Evolutionary conservation across 208 protist species (phyloP), one percentile per base, ranked within the genome.

Genomic region (Naegleria lovaniensis): DNA sequence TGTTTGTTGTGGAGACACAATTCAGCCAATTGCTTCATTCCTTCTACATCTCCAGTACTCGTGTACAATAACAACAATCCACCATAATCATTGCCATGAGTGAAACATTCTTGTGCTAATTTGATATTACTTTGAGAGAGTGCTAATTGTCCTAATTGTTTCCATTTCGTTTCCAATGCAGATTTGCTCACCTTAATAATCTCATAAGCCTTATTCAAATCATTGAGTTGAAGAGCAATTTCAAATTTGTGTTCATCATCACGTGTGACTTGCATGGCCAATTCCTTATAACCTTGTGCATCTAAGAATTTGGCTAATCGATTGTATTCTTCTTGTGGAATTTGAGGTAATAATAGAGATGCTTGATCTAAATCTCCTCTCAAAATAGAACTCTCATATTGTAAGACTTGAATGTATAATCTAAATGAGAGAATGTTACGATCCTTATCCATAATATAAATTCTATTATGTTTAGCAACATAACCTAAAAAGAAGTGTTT

Each of bases 361-460:
- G 98, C 99, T 19, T 91, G 90, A 1, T 96, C 95, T 51, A 98
- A 97, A 93, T 99, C 98, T 52, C 96, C 94, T 87, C 97, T 95
- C 22, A 99, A 95, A 83, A 99, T 96, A 58, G 97, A 96, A 6
- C 97, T 98, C 96, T 99, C 98, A 94, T 99, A 99, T 91, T 98
- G 96, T 86, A 99, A 96, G 33, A 99, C 95, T 40, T 95, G 94
- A 39, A 98, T 91, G 55, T 96, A 93, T 29, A 99, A 92, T 59
- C 92, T 92, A 93, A 98, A 99, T 89, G 94, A 97, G 7, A 97
- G 96, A 51, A 99, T 94, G 90, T 96, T 95, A 88, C 94, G 94
- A 88, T 97, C 93, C 91, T 98, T 98, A 92, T 99, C 98, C 59
- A 98, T 97, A 51, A 99, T 97, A 92, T 98, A 99, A 43, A 99